Conservation (phyloP, 2,329 filamentous ascomycete species). For the Stemphylium lycopersici region DNA sequence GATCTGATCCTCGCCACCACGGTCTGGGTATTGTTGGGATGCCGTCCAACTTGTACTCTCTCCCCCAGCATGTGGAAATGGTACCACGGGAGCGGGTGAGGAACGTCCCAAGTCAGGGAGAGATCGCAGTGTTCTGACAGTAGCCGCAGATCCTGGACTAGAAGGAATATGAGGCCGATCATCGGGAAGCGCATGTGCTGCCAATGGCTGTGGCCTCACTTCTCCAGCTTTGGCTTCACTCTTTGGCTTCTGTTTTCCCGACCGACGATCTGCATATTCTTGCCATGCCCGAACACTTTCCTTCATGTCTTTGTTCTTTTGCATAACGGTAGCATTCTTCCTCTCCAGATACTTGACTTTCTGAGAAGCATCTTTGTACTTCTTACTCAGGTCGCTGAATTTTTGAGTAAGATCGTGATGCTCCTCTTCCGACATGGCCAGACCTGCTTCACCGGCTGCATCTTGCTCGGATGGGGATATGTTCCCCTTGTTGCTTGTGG, state of each 20-base stretch:
- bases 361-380: slow-evolving; percentile 34
- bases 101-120: slow-evolving; percentile 18
- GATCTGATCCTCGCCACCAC: neutral
- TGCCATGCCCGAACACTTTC: slow-evolving; percentile 48
- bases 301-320: slow-evolving; percentile 50
- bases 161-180: slow-evolving; percentile 23
- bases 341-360: slow-evolving; percentile 41
- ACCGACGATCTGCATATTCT: slow-evolving; percentile 42
- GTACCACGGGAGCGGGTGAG: slow-evolving; percentile 23
- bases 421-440: slow-evolving; percentile 25
- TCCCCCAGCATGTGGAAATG: slow-evolving; percentile 5
- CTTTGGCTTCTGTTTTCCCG: slow-evolving; percentile 31
- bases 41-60: neutral
- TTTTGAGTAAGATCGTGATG: slow-evolving; percentile 36
- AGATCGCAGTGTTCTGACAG: slow-evolving; percentile 22
- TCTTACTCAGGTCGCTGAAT: slow-evolving; percentile 42
- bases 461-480: slow-evolving; percentile 4
- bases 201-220: slow-evolving; percentile 8
- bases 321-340: slow-evolving; percentile 42
- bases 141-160: slow-evolving; percentile 29
- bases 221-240: slow-evolving; percentile 15
- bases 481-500: neutral
- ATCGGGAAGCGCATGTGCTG: slow-evolving; percentile 15
- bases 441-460: neutral
- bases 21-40: neutral